Base-by-base conservation (phyloP, 768 basidiomycete species). In the Candolleomyces efflorescens region DNA sequence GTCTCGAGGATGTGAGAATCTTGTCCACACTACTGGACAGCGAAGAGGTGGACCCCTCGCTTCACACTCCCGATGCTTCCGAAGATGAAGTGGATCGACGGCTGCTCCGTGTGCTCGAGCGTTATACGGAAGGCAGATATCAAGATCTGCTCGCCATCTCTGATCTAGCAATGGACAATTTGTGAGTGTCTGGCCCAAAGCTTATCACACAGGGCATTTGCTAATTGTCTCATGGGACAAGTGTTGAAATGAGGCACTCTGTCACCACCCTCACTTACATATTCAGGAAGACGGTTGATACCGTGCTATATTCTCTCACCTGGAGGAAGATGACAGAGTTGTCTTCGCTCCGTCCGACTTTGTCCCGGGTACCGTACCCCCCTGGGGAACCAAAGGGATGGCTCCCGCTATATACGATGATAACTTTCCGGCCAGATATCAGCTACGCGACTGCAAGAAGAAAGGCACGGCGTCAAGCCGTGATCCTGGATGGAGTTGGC, bases 381-480 rank as follows among this genome's bases (percentile, higher is more conserved):
- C 69, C 85, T 59, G 69, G 69, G 59, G 72, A 77, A 59, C 87
- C 87, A 45, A 68, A 70, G 62, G 94, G 92, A 38, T 98, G 95
- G 95, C 81, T 94, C 53, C 90, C 93, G 57, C 79, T 96, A 51
- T 99, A 99, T 72, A 92, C 92, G 36, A 97, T 98, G 95, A 89
- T 97, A 63, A 98, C 96, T 45, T 99, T 99, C 76, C 83, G 96
- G 43, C 92, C 94, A 52, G 96, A 98, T 72, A 84, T 99, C 65
- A 88, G 87, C 69, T 99, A 99, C 68, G 85, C 86, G 56, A 85
- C 84, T 51, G 95, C 88, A 20, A 82, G 83, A 68, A 79, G 76
- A 67, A 86, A 85, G 71, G 88, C 88, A 56, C 77, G 72, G 59
- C 74, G 78, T 68, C 96, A 99, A 74, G 75, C 80, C n/a, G 70